Evolutionary conservation across 352 stramenopile species (phyloP).

Genomic region (Globisporangium takayamanum): DNA sequence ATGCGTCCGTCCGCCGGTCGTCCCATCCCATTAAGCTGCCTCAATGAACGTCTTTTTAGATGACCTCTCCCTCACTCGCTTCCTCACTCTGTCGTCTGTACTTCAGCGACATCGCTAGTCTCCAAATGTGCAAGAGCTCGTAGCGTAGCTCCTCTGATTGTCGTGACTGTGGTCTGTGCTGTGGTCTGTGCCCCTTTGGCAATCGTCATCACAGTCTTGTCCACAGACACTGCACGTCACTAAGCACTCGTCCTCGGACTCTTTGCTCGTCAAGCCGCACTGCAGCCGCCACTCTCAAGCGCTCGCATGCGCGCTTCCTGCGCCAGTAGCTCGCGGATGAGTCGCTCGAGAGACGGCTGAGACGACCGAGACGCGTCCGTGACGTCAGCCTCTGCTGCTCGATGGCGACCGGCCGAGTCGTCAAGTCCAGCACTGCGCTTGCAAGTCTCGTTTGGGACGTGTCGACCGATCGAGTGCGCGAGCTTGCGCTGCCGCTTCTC

Average conservation of each 20-base stretch:
- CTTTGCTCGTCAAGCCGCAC: neutral
- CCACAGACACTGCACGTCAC: no score
- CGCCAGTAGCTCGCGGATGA: neutral
- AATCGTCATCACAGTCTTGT: no score
- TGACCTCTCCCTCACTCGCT: conserved; percentile 10
- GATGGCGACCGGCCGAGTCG: neutral
- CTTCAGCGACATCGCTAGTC: no score
- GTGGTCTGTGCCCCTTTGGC: no score
- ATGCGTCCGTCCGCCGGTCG: conserved; percentile 18
- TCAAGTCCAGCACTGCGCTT: no score
- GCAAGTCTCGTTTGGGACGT: no score
- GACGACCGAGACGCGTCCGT: neutral
- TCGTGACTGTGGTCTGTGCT: neutral
- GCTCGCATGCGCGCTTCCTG: conserved; percentile 5
- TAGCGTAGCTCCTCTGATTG: neutral
- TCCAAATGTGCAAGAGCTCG: no score
- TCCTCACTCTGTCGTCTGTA: no score
- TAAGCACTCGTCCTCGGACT: neutral
- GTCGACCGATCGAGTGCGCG: neutral
- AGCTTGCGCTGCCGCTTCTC: conserved; percentile 8
- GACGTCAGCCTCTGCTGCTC: neutral
- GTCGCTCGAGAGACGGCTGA: neutral
- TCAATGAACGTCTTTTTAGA: conserved; percentile 20
- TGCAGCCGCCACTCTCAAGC: neutral
- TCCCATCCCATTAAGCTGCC: conserved; percentile 21